phyloP scores from a whole-genome alignment of 345 rosid species.

The Turnera subulata region DNA sequence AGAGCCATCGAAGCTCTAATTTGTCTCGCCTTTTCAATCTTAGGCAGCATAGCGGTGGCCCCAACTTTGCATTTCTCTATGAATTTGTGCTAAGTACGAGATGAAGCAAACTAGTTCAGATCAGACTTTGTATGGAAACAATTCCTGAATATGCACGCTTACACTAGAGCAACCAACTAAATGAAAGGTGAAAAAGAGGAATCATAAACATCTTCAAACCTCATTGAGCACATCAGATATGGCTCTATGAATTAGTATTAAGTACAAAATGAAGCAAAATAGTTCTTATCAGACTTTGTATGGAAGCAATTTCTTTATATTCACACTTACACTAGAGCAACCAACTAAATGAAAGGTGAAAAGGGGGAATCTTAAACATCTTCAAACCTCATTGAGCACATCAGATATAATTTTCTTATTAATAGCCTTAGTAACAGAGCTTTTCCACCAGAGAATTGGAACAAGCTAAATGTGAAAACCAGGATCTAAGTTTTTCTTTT shows the following conservation, averaged over 20 bases:
- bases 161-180: not conserved
- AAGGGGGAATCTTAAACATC: not conserved
- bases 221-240: too few species aligned
- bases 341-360: not conserved
- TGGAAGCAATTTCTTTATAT: not conserved
- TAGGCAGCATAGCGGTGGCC: constrained; percentile 85
- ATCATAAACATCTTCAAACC: too few species aligned
- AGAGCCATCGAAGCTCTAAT: constrained; percentile 62
- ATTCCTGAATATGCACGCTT: not conserved
- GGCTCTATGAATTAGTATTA: constrained; percentile 92
- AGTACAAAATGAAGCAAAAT: constrained; percentile 24
- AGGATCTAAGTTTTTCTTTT: too few species aligned
- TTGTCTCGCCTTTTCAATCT: constrained; percentile 86
- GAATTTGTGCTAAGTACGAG: constrained; percentile 76
- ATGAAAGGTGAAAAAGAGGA: not conserved
- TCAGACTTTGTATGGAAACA: constrained; percentile 12
- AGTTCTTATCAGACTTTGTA: constrained; percentile 18
- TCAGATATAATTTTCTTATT: not conserved
- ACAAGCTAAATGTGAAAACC: too few species aligned
- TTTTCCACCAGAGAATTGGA: not conserved
- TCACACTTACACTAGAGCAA: not conserved
- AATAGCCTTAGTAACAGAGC: not conserved
- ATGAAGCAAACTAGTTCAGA: constrained; percentile 17
- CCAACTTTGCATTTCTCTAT: constrained; percentile 86
- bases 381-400: not conserved